Conservation (phyloP, 352 stramenopile genomes). For the Pythium diclinum region DNA sequence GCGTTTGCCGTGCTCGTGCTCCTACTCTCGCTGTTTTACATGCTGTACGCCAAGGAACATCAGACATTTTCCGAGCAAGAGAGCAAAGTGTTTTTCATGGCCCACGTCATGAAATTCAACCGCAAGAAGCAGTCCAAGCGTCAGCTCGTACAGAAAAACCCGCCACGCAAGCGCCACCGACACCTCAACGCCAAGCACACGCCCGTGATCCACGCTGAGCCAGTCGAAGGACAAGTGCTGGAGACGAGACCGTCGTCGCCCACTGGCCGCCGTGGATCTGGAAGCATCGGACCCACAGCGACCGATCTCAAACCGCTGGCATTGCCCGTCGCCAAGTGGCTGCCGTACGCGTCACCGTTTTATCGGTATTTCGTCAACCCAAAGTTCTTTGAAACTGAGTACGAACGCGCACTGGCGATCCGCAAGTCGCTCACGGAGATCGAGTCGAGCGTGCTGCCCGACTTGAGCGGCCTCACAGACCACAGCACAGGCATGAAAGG, state of each 20-base stretch:
- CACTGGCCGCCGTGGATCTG: background rate
- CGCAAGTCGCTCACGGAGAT: background rate
- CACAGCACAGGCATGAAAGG: background rate
- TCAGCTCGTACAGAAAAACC: constrained; percentile 20
- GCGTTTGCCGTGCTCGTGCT: constrained; percentile 17
- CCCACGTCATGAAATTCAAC: constrained; percentile 32
- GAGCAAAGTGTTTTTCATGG: constrained; percentile 33
- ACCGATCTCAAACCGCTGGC: constrained; percentile 5
- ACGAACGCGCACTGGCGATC: constrained; percentile 8
- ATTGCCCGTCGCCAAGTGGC: constrained; percentile 14
- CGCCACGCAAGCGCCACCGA: constrained; percentile 15
- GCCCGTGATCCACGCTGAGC: constrained; percentile 19
- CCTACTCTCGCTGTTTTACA: constrained; percentile 27
- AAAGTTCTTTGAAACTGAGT: constrained; percentile 21
- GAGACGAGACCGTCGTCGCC: background rate
- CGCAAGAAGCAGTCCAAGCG: constrained; percentile 11
- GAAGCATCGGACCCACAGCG: background rate
- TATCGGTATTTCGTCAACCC: constrained; percentile 24
- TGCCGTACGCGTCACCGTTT: constrained; percentile 18
- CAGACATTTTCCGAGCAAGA: constrained; percentile 37
- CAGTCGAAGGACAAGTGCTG: background rate
- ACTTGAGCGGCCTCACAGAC: background rate
- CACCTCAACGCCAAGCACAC: constrained; percentile 18
- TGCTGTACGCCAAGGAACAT: constrained; percentile 26
- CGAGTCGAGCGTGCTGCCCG: background rate